phyloP scores from a whole-genome alignment of 352 stramenopile genomes.

The Paralagenidium karlingii region DNA sequence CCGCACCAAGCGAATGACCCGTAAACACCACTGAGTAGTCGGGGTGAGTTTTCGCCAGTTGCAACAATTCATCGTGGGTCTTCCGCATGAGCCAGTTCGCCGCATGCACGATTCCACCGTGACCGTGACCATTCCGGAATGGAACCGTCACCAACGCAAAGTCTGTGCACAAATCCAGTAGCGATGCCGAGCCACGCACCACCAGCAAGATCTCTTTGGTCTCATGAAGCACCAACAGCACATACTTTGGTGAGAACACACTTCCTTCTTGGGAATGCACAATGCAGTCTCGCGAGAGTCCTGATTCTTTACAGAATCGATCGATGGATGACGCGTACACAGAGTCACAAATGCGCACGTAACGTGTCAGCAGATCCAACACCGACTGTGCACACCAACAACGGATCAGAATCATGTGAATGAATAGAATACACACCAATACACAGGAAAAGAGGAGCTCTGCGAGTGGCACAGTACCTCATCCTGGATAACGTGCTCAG shows the following conservation, averaged over 20 bases:
- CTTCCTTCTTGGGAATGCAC: constrained; percentile 39
- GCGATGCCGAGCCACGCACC: constrained; percentile 51
- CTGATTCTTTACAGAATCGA: constrained; percentile 40
- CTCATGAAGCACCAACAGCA: constrained; percentile 44
- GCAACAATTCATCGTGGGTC: constrained; percentile 27
- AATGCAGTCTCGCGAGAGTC: constrained; percentile 17
- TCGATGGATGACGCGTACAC: constrained; percentile 45
- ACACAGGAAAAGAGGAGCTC: neutral
- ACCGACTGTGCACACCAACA: constrained; percentile 15
- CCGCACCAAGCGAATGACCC: constrained; percentile 60
- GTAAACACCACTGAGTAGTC: constrained; percentile 47
- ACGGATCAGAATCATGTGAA: neutral
- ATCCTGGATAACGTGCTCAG: constrained; percentile 11
- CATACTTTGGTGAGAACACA: constrained; percentile 69
- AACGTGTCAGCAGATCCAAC: constrained; percentile 28
- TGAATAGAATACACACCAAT: constrained; percentile 5
- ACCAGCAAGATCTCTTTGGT: constrained; percentile 40
- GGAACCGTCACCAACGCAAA: constrained; percentile 66
- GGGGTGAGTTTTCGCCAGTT: constrained; percentile 22
- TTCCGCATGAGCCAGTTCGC: constrained; percentile 53
- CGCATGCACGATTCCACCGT: constrained; percentile 74
- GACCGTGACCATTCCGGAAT: constrained; percentile 48
- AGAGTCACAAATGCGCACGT: constrained; percentile 37
- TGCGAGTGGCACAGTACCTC: constrained; percentile 1
- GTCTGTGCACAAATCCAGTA: constrained; percentile 76